Evolutionary conservation across 2,329 filamentous ascomycete species (phyloP).

Genomic region (Cladosporium colombiae): DNA sequence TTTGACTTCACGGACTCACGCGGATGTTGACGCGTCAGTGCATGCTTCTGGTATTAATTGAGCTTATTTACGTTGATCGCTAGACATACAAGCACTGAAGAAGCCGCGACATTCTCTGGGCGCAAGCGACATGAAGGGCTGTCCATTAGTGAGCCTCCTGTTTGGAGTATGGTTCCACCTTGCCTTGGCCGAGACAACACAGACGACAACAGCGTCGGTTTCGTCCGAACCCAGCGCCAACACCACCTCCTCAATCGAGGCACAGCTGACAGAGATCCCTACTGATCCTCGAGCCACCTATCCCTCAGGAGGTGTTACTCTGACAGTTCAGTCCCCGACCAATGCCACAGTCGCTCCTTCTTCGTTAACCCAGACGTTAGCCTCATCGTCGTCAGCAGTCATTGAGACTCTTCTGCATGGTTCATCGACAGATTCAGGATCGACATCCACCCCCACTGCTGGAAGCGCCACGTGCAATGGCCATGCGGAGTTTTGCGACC

Average conservation of each 20-base stretch:
- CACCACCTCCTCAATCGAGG: background rate
- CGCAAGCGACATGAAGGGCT: background rate
- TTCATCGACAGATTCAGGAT: background rate
- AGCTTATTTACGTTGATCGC: too few relatives aligned
- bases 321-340: background rate
- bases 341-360: background rate
- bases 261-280: background rate
- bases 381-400: background rate
- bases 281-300: slow-evolving; percentile 3
- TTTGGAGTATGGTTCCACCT: background rate
- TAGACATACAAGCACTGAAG: background rate
- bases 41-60: background rate
- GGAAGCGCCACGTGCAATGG: slow-evolving; percentile 55
- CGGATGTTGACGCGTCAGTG: slow-evolving; percentile 2
- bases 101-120: background rate
- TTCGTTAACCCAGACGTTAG: background rate
- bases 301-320: background rate
- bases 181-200: background rate
- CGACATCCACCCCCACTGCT: background rate
- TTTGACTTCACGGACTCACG: slow-evolving; percentile 1
- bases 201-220: background rate
- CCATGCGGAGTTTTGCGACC: slow-evolving; percentile 55
- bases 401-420: slow-evolving; percentile 4
- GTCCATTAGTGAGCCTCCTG: background rate
- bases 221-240: background rate